Evolutionary conservation across 2,329 filamentous ascomycete species (phyloP), one percentile per base, ranked within the genome.

Genomic region (Sphaerulina musiva): DNA sequence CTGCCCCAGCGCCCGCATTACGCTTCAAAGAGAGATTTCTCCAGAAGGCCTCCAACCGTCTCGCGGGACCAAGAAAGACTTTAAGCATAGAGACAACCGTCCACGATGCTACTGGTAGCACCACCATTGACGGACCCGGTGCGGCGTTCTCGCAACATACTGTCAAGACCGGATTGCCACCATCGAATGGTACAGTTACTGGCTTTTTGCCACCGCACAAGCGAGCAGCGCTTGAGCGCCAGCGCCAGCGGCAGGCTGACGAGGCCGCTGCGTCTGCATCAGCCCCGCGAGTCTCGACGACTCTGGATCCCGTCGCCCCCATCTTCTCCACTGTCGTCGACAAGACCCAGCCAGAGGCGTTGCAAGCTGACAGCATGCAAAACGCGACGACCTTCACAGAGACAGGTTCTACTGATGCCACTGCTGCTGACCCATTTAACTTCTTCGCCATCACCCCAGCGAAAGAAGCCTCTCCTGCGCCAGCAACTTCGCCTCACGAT

Each of bases 121-220:
- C 29, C n/a, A 48, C 39, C 1, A 42, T 29, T 39, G 48, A 44
- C 45, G 38, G 48, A n/a, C 32, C 45, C 1, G 48, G 48, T 1
- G 41, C 45, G 6, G 9, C 14, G 6, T 31, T 51, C 12, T 14
- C 6, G 6, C 20, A 20, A 2, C 10, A 46, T 4, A 10, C 26
- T 14, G 36, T 17, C n/a, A 12, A 29, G 17, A 48, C 26, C 6
- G 23, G 26, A 9, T 7, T 36, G 29, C 23, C 51, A 11, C 51
- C 51, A 20, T 26, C 26, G 4, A 17, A 23, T 10, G 29, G 26
- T 31, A 26, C 34, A 26, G 34, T 32, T n/a, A 44, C 48, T n/a
- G 48, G 36, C 12, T 46, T 31, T 36, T 17, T 55, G 5, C 53
- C 53, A n/a, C 53, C 53, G 26, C 53, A 55, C 40, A 20, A 46